Percentiles rank a stretch among this genome's conserved stretches.
These are phyloP conservation scores for Diaporthe caulivora DNA, from an alignment of 2,329 filamentous ascomycete species.

Conservation along the genomic window DNA sequence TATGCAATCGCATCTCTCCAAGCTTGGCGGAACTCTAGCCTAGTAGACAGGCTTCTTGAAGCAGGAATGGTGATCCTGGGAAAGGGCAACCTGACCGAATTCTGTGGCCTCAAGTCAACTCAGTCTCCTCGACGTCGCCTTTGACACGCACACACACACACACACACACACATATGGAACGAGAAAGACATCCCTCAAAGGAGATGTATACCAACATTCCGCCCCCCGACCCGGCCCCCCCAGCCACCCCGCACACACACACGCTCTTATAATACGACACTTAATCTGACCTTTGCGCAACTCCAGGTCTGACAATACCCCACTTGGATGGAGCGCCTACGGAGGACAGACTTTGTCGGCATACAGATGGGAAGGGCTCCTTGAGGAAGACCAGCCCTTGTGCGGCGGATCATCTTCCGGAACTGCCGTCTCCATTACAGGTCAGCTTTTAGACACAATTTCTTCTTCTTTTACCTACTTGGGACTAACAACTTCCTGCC, in stretches of 20 bases:
- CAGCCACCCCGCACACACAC: too few relatives aligned
- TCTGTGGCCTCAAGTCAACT: constrained; percentile 45
- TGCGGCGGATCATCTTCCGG: constrained; percentile 49
- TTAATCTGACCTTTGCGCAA: constrained; percentile 25
- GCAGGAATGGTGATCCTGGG: constrained; percentile 41
- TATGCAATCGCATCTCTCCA: constrained; percentile 52
- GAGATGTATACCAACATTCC: too few relatives aligned
- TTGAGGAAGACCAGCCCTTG: constrained; percentile 41
- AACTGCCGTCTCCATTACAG: constrained; percentile 52
- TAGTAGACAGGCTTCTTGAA: constrained; percentile 46
- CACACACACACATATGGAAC: too few relatives aligned
- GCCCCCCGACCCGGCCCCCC: too few relatives aligned
- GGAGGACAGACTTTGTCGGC: constrained; percentile 43
- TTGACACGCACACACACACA: constrained; percentile 7
- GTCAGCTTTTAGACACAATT: too few relatives aligned
- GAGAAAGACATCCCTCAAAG: too few relatives aligned
- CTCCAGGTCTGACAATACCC: constrained; percentile 51
- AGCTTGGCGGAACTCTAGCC: constrained; percentile 51
- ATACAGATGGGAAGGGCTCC: constrained; percentile 37
- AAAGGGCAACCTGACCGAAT: constrained; percentile 54
- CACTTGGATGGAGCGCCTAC: constrained; percentile 54
- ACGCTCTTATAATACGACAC: too few relatives aligned
- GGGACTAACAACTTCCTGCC: too few relatives aligned
- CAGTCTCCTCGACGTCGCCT: neutral
- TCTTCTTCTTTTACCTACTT: too few relatives aligned